Base-by-base conservation (phyloP, 208 protist genomes). In the Leishmania arabica region DNA sequence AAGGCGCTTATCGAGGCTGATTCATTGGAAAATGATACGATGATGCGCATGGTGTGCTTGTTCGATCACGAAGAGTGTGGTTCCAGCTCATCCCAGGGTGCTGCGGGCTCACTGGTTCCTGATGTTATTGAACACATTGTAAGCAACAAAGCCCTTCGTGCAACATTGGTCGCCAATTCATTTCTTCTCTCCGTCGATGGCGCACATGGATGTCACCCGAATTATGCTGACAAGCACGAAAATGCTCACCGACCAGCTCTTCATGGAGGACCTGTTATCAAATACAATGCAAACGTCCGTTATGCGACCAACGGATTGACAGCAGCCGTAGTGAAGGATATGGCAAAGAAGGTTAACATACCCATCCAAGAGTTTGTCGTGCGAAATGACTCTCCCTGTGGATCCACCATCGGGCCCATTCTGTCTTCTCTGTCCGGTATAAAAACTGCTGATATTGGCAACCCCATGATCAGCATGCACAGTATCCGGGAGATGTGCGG, bases 361-460 rank as follows among this genome's bases (percentile, higher is more conserved):
- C 95, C 95, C 27, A 45, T 98, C 8, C 95, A 98, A 75, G 95
- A 99, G 70, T 97, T 99, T 86, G 89, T 97, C 15, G 97, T 99
- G n/a, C 97, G 97, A 70, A 99, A 99, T 82, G 98, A 99, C 86
- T 97, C 90, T 19, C 94, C 97, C 3, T 99, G 99, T 83, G 99
- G 99, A 6, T 97, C 91, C 0, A 99, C 99, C 1, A 99, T 99
- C 76, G 99, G 99, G 17, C 99, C 99, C 7, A 99, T 99, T 77
- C 86, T 99, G 7, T 93, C 98, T 0, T 83, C 97, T 11, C 80
- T 92, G 2, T 94, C 92, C 40, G 98, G 98, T 40, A 99, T 99
- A n/a, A 85, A 96, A 72, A 99, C 98, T 7, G 94, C 98, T 21
- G 99, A 99, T 90, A 92, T 99, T 79, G 99, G 99, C 73, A 99